phyloP scores from a whole-genome alignment of 495 filamentous ascomycete species.

The Clohesyomyces aquaticus region DNA sequence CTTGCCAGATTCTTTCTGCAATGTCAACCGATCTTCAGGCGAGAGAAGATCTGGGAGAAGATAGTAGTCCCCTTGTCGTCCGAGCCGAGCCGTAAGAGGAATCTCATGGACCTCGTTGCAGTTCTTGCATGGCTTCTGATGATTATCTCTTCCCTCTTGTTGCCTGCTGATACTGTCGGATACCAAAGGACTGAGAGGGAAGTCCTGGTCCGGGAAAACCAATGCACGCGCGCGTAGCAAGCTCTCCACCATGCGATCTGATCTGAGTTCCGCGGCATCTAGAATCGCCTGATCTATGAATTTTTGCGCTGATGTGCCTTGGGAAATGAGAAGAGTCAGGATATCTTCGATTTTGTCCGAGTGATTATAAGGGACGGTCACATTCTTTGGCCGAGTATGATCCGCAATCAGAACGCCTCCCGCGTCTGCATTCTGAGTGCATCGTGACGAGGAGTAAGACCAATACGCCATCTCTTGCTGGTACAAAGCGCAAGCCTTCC shows the following conservation, averaged over 20 bases:
- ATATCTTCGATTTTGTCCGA: background rate
- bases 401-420: background rate
- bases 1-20: background rate
- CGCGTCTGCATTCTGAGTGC: background rate
- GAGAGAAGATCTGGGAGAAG: background rate
- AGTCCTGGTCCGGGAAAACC: background rate
- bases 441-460: background rate
- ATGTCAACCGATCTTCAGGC: background rate
- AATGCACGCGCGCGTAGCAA: background rate
- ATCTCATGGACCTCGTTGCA: too few relatives aligned
- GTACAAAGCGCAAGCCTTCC: background rate
- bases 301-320: background rate
- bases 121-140: too few relatives aligned
- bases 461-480: background rate
- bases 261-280: background rate
- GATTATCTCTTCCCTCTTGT: background rate
- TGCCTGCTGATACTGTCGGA: background rate
- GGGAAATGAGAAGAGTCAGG: background rate
- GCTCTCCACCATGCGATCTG: background rate
- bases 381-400: background rate
- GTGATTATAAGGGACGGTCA: background rate
- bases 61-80: background rate
- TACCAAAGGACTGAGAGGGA: background rate
- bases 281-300: background rate
- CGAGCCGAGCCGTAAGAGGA: too few relatives aligned